Evolutionary conservation across 257 asterid genomes (phyloP).

Genomic region (Thymus quinquecostatus): DNA sequence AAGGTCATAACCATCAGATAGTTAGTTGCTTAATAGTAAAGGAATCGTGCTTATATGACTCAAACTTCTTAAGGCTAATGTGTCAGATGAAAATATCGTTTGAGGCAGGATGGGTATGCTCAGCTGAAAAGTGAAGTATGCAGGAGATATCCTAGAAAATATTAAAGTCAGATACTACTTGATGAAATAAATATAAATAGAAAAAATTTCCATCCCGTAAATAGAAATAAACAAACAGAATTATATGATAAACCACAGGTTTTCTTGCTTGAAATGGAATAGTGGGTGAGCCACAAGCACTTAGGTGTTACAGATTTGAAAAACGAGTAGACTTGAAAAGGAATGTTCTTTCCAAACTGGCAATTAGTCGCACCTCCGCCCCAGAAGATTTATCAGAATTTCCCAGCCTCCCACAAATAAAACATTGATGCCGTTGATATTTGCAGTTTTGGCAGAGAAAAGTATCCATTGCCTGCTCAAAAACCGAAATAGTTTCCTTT

Average conservation of each 20-base stretch:
- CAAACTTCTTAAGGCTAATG: not conserved
- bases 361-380: slow-evolving; percentile 55
- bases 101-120: slow-evolving; percentile 17
- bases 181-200: not conserved
- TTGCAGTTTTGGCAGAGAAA: slow-evolving; percentile 70
- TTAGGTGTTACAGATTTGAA: slow-evolving; percentile 16
- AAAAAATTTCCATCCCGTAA: not conserved
- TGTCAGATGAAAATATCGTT: not conserved
- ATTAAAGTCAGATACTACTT: not conserved
- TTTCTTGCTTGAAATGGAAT: not conserved
- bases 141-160: not conserved
- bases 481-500: slow-evolving; percentile 28
- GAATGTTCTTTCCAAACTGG: slow-evolving; percentile 1
- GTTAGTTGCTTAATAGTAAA: slow-evolving; percentile 12
- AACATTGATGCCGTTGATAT: slow-evolving; percentile 69
- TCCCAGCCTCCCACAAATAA: slow-evolving; percentile 68
- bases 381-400: slow-evolving; percentile 62
- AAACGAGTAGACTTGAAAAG: slow-evolving; percentile 16
- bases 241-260: not conserved
- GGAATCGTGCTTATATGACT: not conserved
- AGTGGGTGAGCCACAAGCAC: slow-evolving; percentile 19
- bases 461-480: slow-evolving; percentile 57
- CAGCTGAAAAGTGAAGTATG: not conserved
- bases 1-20: not conserved
- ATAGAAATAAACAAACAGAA: not conserved